A percentile compares a stretch with the other conserved stretches of the same genome.
Conservation (phyloP, 805 yeast genomes). For the Pichia pseudocactophila region DNA sequence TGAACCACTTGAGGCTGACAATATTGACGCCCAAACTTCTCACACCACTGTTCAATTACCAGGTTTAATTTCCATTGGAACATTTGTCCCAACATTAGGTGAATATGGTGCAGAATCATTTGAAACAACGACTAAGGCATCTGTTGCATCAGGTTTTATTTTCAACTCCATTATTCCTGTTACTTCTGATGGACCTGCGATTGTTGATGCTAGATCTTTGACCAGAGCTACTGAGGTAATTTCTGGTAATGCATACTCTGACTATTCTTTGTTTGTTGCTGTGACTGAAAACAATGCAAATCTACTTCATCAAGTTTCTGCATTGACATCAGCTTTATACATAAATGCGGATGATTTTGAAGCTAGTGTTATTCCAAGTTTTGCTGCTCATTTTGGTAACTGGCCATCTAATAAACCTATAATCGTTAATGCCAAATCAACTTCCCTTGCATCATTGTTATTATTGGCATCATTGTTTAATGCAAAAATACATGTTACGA, state of each 20-base stretch:
- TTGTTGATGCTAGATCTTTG: slow-evolving; percentile 59
- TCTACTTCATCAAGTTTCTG: slow-evolving; percentile 51
- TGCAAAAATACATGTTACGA: slow-evolving; percentile 82
- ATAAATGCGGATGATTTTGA: slow-evolving; percentile 71
- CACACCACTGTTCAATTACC: slow-evolving; percentile 77
- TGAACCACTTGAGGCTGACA: slow-evolving; percentile 55
- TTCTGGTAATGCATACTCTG: slow-evolving; percentile 60
- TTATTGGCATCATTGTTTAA: slow-evolving; percentile 81
- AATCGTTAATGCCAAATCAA: slow-evolving; percentile 84
- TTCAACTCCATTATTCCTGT: slow-evolving; percentile 74
- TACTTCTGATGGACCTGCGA: slow-evolving; percentile 49
- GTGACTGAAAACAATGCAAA: slow-evolving; percentile 65
- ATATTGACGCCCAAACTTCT: slow-evolving; percentile 84
- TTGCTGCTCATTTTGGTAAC: slow-evolving; percentile 66
- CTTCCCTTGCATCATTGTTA: slow-evolving; percentile 87
- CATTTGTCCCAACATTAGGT: slow-evolving; percentile 65
- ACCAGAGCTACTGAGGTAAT: slow-evolving; percentile 50
- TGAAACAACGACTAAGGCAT: slow-evolving; percentile 57
- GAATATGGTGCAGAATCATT: slow-evolving; percentile 44
- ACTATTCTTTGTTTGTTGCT: slow-evolving; percentile 74
- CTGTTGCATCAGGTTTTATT: slow-evolving; percentile 83
- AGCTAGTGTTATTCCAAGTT: slow-evolving; percentile 62
- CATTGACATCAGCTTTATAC: slow-evolving; percentile 67
- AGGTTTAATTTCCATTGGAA: slow-evolving; percentile 75
- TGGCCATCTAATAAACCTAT: slow-evolving; percentile 86